Evolutionary conservation across 768 basidiomycete species (phyloP).

Genomic region (Russula olivacea): DNA sequence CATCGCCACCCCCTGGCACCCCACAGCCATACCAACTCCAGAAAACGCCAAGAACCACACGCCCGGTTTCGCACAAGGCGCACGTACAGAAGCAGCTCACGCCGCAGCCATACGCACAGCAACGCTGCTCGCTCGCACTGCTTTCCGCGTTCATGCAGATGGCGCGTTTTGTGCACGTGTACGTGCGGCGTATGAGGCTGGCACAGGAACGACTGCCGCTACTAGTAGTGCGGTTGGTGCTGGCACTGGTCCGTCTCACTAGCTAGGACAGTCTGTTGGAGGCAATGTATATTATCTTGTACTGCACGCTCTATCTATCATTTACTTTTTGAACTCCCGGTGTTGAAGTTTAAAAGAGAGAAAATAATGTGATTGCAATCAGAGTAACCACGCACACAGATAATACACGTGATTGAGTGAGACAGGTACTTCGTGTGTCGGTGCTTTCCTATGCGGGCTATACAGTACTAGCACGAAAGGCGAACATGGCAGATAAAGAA

Average conservation of each 20-base stretch:
- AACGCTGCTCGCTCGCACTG: conserved; percentile 21
- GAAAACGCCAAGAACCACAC: conserved; percentile 22
- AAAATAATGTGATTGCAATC: too few species aligned
- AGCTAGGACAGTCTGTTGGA: not conserved
- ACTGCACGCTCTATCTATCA: not conserved
- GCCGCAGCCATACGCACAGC: conserved; percentile 17
- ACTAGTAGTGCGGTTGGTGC: too few species aligned
- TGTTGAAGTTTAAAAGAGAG: not conserved
- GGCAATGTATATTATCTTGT: not conserved
- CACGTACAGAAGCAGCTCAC: conserved; percentile 20
- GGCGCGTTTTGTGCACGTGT: conserved; percentile 19
- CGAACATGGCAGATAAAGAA: not conserved
- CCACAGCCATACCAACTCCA: conserved; percentile 14
- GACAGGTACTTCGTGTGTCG: not conserved
- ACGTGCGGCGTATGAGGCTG: conserved; percentile 17
- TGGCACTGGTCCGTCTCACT: not conserved
- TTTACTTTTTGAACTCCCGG: too few species aligned
- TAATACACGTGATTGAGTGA: not conserved
- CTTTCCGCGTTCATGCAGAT: conserved; percentile 21
- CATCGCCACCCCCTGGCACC: too few species aligned
- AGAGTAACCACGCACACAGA: not conserved
- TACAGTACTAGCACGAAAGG: not conserved
- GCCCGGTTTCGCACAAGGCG: conserved; percentile 19
- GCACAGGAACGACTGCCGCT: too few species aligned
- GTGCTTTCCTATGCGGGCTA: not conserved